Percentiles rank a stretch among this genome's conserved stretches.
Evolutionary conservation across 2,329 filamentous ascomycete species (phyloP).

Genomic region (Aspergillus proliferans): DNA sequence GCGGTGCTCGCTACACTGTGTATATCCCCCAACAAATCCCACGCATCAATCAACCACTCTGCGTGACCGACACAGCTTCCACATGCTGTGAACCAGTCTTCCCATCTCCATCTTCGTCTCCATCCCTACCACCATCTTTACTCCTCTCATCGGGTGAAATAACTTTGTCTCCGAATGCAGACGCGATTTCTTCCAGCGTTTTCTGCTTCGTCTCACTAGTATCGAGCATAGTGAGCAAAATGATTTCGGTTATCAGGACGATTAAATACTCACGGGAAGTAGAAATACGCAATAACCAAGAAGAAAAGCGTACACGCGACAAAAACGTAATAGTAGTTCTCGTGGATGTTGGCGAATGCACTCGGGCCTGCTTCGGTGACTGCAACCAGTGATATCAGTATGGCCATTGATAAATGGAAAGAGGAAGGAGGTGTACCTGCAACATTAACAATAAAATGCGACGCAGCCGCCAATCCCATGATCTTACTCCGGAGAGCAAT

Average conservation of each 20-base stretch:
- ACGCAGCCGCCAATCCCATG: slow-evolving; percentile 50
- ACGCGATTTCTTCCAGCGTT: slow-evolving; percentile 46
- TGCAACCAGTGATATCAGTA: slow-evolving; percentile 1
- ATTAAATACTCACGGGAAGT: slow-evolving; percentile 42
- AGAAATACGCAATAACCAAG: slow-evolving; percentile 48
- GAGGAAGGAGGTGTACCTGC: slow-evolving; percentile 25
- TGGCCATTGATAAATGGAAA: not conserved
- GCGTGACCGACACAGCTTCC: slow-evolving; percentile 5
- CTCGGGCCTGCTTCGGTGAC: slow-evolving; percentile 51
- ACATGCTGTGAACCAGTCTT: slow-evolving; percentile 11
- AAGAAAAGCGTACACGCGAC: slow-evolving; percentile 50
- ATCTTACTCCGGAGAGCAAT: slow-evolving; percentile 50
- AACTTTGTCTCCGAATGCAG: slow-evolving; percentile 44
- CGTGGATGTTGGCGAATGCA: slow-evolving; percentile 51
- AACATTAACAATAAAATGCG: slow-evolving; percentile 52
- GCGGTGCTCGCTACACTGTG: too few relatives aligned
- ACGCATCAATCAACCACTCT: not conserved
- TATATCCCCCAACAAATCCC: too few relatives aligned
- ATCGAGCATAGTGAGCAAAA: not conserved
- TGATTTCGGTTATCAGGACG: too few relatives aligned
- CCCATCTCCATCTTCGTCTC: slow-evolving; percentile 18
- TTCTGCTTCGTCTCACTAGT: slow-evolving; percentile 44
- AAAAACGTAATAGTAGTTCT: slow-evolving; percentile 58
- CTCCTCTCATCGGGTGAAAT: slow-evolving; percentile 24
- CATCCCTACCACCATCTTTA: slow-evolving; percentile 16